phyloP scores from a whole-genome alignment of 2,329 filamentous ascomycete species.

The Dactylellina haptotyla region DNA sequence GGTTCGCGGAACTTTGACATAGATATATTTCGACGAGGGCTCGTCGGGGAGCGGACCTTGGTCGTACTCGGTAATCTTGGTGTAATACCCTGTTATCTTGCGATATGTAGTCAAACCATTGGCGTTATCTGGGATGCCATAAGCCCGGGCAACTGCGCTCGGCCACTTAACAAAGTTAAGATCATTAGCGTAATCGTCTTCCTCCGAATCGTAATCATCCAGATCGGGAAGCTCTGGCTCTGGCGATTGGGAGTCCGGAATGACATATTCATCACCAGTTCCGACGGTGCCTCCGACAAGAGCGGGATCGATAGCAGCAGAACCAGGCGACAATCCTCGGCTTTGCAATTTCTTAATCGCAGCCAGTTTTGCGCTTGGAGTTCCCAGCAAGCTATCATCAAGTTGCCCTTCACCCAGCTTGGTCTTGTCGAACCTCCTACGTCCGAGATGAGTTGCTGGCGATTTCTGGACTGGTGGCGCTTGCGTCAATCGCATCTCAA shows the following conservation, averaged over 20 bases:
- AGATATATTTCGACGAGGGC: slow-evolving; percentile 50
- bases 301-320: slow-evolving; percentile 44
- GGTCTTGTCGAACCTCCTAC: slow-evolving; percentile 43
- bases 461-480: slow-evolving; percentile 50
- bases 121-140: slow-evolving; percentile 40
- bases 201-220: slow-evolving; percentile 51
- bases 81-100: slow-evolving; percentile 49
- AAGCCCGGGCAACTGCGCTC: slow-evolving; percentile 50
- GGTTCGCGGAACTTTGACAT: slow-evolving; percentile 49
- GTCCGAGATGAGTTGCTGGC: slow-evolving; percentile 37
- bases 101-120: slow-evolving; percentile 34
- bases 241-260: slow-evolving; percentile 50
- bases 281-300: slow-evolving; percentile 38
- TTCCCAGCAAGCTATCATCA: slow-evolving; percentile 21
- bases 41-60: slow-evolving; percentile 49
- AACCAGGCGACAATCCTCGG: slow-evolving; percentile 35
- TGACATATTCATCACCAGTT: slow-evolving; percentile 39
- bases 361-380: slow-evolving; percentile 22
- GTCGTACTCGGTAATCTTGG: slow-evolving; percentile 49
- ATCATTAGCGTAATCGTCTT: slow-evolving; percentile 51
- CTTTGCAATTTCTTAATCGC: slow-evolving; percentile 34
- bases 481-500: slow-evolving; percentile 51
- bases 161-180: slow-evolving; percentile 53
- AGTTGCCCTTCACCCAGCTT: slow-evolving; percentile 22
- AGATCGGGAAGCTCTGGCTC: slow-evolving; percentile 39